Evolutionary conservation across 441 rosid genomes (phyloP), one percentile per base, ranked within the genome.

Genomic region (Brassica balearica): DNA sequence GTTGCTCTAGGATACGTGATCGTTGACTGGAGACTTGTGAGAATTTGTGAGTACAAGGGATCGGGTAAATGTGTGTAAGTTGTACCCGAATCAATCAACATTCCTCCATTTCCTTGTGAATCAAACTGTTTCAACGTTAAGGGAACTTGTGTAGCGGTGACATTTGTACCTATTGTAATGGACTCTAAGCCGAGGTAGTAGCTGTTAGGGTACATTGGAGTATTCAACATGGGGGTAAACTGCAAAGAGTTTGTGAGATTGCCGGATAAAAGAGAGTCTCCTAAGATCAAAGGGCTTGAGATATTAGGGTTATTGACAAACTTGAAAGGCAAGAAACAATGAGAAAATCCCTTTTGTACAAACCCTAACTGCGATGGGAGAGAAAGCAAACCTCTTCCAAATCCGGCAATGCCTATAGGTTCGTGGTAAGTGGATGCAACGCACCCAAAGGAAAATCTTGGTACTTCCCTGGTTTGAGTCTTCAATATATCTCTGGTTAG

Each of bases 51-150:
- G 79, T 92, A 92, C 68, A 88, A 79, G 4, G 93, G 92, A 59
- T 87, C 82, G 0, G 96, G 96, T 3, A 92, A 80, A 79, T 92
- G 97, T 48, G 98, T 89, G 77, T 92, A 91, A 15, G 96, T 92
- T 1, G 95, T 92, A 71, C 98, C 95, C 0, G 96, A 92, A 78
- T 94, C 98, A 2, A 94, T 84, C 84, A 92, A 43, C 84, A 94
- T 74, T 12, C 97, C 97, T 2, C 98, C 95, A 68, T 92, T 92
- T 32, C 98, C 97, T 22, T 48, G 77, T 48, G 89, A 87, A 82
- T 92, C 96, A 66, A 92, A 86, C 65, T 86, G 91, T 74, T 84
- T 88, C 76, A 94, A 84, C 19, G 74, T 84, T 63, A 62, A 69
- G 19, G 96, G 94, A 27, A 85, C 90, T 70, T 65, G 60, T 51